phyloP scores from a whole-genome alignment of 2,329 filamentous ascomycete genomes.

The Shiraia sp. region DNA sequence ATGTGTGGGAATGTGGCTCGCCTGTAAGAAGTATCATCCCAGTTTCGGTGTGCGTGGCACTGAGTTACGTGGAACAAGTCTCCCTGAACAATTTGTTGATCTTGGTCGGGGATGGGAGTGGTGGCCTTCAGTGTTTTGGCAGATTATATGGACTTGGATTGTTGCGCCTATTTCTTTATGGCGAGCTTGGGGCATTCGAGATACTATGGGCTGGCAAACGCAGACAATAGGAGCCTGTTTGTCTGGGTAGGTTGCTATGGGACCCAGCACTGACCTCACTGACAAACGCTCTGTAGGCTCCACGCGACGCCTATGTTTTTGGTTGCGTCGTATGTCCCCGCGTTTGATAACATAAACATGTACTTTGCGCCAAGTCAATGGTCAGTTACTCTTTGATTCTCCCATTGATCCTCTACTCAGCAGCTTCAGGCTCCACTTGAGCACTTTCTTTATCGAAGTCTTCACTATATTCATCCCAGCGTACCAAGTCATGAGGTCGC shows the following conservation, averaged over 20 bases:
- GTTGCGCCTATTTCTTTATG: conserved; percentile 20
- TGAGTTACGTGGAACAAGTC: conserved; percentile 12
- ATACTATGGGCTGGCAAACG: conserved; percentile 21
- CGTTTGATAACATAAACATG: conserved; percentile 15
- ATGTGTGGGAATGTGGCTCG: conserved; percentile 13
- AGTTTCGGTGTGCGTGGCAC: conserved; percentile 17
- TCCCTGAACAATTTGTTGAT: conserved; percentile 18
- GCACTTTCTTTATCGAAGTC: conserved; percentile 20
- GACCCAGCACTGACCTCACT: background rate
- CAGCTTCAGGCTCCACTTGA: conserved; percentile 16
- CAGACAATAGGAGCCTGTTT: conserved; percentile 22
- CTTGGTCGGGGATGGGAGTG: conserved; percentile 25
- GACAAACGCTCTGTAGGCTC: conserved; percentile 8
- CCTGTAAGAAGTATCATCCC: conserved; percentile 21
- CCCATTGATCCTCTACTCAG: background rate
- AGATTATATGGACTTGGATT: conserved; percentile 24
- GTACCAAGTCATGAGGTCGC: conserved; percentile 15
- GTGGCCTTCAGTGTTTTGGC: conserved; percentile 23
- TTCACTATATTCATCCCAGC: conserved; percentile 20
- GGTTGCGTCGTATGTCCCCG: conserved; percentile 17
- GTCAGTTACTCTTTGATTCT: conserved; percentile 2
- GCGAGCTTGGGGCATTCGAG: conserved; percentile 15
- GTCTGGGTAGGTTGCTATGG: conserved; percentile 10
- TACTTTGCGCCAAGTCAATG: conserved; percentile 22
- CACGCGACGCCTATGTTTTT: conserved; percentile 26